These are phyloP conservation scores for Penicillium expansum DNA, from an alignment of 2,329 filamentous ascomycete species.

Conservation along the genomic window DNA sequence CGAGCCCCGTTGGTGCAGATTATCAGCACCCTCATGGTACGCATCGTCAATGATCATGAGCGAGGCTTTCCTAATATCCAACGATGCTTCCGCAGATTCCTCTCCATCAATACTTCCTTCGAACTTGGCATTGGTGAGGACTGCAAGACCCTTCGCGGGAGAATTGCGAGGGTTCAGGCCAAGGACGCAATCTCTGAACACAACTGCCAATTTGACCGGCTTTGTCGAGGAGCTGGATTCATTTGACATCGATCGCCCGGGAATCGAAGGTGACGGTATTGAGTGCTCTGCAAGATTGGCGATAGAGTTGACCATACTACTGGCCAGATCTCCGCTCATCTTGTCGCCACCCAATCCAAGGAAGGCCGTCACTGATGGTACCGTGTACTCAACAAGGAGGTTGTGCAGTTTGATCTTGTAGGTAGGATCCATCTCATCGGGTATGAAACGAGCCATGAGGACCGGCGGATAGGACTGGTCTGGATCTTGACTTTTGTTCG, in stretches of 20 bases:
- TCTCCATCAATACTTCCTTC: constrained; percentile 65
- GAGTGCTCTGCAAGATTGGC: constrained; percentile 64
- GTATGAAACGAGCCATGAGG: constrained; percentile 84
- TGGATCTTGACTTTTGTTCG: constrained; percentile 21
- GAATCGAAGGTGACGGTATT: constrained; percentile 5
- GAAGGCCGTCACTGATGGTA: constrained; percentile 77
- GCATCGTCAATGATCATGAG: constrained; percentile 79
- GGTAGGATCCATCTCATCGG: constrained; percentile 89
- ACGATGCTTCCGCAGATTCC: constrained; percentile 59
- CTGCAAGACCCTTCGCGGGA: constrained; percentile 71
- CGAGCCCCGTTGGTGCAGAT: constrained; percentile 28
- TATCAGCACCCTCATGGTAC: constrained; percentile 42
- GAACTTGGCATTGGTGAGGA: constrained; percentile 74
- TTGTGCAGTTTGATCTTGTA: constrained; percentile 86
- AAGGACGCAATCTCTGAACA: constrained; percentile 75
- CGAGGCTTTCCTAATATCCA: constrained; percentile 76
- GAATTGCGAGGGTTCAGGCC: constrained; percentile 78
- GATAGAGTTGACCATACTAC: constrained; percentile 74
- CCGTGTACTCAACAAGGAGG: constrained; percentile 80
- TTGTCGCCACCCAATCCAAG: constrained; percentile 67
- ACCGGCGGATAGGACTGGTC: constrained; percentile 51
- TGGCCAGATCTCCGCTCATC: constrained; percentile 69
- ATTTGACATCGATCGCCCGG: constrained; percentile 17
- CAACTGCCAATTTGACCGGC: constrained; percentile 55
- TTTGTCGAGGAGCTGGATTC: constrained; percentile 42